Base-by-base conservation (phyloP, 768 basidiomycete species). In the Suillus occidentalis region DNA sequence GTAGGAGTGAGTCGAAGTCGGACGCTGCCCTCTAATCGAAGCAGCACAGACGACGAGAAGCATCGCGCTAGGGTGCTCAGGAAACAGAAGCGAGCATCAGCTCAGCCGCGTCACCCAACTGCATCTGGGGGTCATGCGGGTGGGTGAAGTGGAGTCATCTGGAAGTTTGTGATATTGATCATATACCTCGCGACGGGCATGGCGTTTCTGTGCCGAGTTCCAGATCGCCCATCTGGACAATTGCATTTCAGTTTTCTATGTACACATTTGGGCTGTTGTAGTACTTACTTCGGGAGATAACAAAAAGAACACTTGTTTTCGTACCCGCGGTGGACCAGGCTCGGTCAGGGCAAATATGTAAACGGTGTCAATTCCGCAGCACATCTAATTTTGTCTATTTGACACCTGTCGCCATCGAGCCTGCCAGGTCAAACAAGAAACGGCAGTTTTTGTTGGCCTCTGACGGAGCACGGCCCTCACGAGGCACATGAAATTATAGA, bases 1-100 rank as follows among this genome's bases (percentile, higher is more conserved):
- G 76, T 77, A 16, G 81, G 80, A 28, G 79, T 89, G 31, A 80
- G 78, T 58, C 82, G 90, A 31, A 90, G 90, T 71, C 83, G 86
- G 63, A 92, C 90, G 43, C 63, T 92, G 55, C 90, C 90, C 68
- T 74, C 63, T 14, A 71, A 71, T 25, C 67, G 70, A 69, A 57
- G 52, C 50, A 37, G 65, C 36, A 25, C 69, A 64, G 76, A 78
- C 60, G 79, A 84, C 20, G 80, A 77, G 58, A 77, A 71, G 68
- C 79, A 68, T 63, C 77, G 75, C 37, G 68, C 76, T 42, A 75
- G 81, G 64, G 73, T 86, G 28, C 73, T 86, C 59, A 80, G 80
- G 70, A 88, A 87, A 69, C 84, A 85, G 70, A 84, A 81, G 69
- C 81, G 84, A 28, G 73, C 75, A 9, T 82, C 83, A 36, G 69